Base-by-base conservation (phyloP, 768 basidiomycete genomes). In the Lactifluus volemus region DNA sequence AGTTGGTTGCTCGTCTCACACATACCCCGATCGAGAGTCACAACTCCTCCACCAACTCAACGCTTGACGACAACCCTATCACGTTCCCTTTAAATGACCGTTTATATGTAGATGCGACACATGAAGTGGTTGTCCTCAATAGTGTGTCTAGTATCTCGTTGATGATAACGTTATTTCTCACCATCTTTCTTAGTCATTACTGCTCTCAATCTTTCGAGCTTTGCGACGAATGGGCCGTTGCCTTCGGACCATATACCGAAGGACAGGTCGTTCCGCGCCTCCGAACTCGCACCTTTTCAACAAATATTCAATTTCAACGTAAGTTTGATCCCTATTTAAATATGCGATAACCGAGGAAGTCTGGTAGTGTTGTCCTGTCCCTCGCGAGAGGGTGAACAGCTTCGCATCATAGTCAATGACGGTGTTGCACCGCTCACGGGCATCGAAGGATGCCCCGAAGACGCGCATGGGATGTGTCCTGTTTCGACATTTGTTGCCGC, bases 291-390 rank as follows among this genome's bases (percentile, higher is more conserved):
- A 19, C 92, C 93, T 97, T 97, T 72, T 87, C 85, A 0, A 89
- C 92, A 30, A 95, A 95, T 67, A 71, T 95, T 21, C 89, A 92
- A 68, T 87, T 95, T 78, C 93, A 96, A 74, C 77, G 90, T 92
- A 79, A 75, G 14, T 60, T 29, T 55, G 5, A 45, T 53, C 25
- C 9, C 14, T 44, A 11, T 42, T 60, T 9, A 29, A 25, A 5
- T 25, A 32, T 67, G 32, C 5, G 15, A 21, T 21, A 25, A 25
- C 7, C 19, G 34, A 32, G 21, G 4, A 12, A 25, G 4, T 39
- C 17, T 19, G n/a, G 17, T 55, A 74, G 73, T 75, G 21, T 68
- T 68, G 41, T 65, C 63, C 25, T 73, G 72, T 63, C 58, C 41
- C 12, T 67, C 68, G 7, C 58, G 58, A 59, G 65, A 64, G 61